Base-by-base conservation (phyloP, 1,139 yeast genomes). In the Pichia sp. region DNA sequence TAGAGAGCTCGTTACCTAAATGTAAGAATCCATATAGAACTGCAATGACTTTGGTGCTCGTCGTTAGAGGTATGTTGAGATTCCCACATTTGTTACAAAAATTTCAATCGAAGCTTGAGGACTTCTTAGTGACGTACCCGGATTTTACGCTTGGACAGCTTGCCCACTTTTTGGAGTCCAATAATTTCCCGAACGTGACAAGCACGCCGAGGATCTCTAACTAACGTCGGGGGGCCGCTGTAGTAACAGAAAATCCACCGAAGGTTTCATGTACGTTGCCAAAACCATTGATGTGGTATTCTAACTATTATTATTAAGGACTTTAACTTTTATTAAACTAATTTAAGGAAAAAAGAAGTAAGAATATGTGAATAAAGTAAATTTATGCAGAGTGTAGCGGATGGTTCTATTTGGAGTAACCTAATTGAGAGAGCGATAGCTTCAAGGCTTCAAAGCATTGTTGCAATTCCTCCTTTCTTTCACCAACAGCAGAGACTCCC, bases 401-500 rank as follows among this genome's bases (percentile, higher is more conserved):
- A n/a, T 7, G 13, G 12, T n/a, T 10, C 5, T 39, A 32, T 27
- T 44, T 48, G 14, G 22, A 22, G 48, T 67, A 67, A 34, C 73
- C 74, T 39, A 66, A 55, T 44, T 68, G 68, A 25, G 51, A 50
- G 26, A 69, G 51, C 10, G 69, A 47, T 28, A 58, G 61, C 41
- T 63, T 60, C 37, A 69, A 59, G 19, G 65, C 69, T 15, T 53
- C 49, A 36, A 62, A 59, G 22, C 66, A 66, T 29, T 52, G 51
- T 33, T 62, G 64, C 20, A 67, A 52, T 49, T 68, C 72, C n/a
- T 51, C 49, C 38, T 63, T 56, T 38, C 61, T 58, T 41, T 63
- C 63, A 34, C 71, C 67, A 33, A 71, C 66, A 3, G 72, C 72
- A 38, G 77, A 63, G 32, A 74, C 75, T 48, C 96, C 96, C 97